Evolutionary conservation across 441 rosid species (phyloP).

Genomic region (Hura crepitans): DNA sequence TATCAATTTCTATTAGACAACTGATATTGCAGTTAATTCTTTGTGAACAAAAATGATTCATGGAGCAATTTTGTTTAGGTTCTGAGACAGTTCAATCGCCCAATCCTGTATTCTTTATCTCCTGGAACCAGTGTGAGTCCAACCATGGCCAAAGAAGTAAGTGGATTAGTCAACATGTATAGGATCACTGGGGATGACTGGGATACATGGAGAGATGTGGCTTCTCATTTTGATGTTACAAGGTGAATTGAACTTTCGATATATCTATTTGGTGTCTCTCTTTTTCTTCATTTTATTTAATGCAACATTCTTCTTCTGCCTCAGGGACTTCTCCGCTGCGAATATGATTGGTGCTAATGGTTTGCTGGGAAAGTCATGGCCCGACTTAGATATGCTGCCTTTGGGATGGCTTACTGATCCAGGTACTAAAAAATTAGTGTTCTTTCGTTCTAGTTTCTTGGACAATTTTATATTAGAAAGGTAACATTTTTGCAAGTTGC

Average conservation of each 20-base stretch:
- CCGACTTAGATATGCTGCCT: conserved; percentile 88
- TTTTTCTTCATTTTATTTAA: conserved; percentile 14
- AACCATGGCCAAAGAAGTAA: conserved; percentile 65
- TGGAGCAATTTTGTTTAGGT: conserved; percentile 41
- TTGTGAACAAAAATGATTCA: conserved; percentile 8
- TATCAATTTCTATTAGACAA: neutral
- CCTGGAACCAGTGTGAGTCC: conserved; percentile 90
- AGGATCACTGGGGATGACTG: conserved; percentile 89
- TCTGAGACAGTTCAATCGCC: conserved; percentile 54
- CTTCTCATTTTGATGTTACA: conserved; percentile 70
- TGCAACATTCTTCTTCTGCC: conserved; percentile 17
- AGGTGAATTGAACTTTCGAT: conserved; percentile 40
- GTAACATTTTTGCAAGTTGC: conserved; percentile 3
- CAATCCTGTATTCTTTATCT: conserved; percentile 77
- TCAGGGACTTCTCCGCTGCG: conserved; percentile 62
- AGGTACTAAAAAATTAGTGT: conserved; percentile 38
- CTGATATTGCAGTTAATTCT: conserved; percentile 17
- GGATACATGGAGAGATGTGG: conserved; percentile 84
- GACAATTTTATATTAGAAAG: conserved; percentile 6
- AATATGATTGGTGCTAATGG: conserved; percentile 65
- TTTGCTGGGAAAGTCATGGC: conserved; percentile 77
- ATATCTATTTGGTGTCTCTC: conserved; percentile 6
- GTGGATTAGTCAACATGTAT: conserved; percentile 75
- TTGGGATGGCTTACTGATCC: conserved; percentile 87
- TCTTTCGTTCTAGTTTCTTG: conserved; percentile 5